A percentile compares a stretch with the other conserved stretches of the same genome.
phyloP scores from a whole-genome alignment of 2,329 filamentous ascomycete genomes.

The Fusarium circinatum region DNA sequence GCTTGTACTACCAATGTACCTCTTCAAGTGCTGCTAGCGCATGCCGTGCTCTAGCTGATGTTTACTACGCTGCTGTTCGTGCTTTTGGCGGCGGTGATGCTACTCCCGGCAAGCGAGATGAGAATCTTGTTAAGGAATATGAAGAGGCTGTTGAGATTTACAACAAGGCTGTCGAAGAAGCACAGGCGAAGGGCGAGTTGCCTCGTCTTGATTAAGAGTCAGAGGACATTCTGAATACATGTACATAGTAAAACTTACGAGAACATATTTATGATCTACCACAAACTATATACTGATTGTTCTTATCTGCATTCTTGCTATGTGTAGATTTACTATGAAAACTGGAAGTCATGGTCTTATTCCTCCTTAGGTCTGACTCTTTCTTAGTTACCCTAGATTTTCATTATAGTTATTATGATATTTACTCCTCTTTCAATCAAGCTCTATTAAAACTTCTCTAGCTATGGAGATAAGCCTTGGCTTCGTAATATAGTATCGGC shows the following conservation, averaged over 20 bases:
- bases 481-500: too few species aligned
- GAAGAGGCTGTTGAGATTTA: slow-evolving; percentile 50
- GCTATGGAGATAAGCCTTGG: too few species aligned
- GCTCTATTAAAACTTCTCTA: too few species aligned
- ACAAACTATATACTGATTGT: too few species aligned
- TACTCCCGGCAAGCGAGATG: slow-evolving; percentile 42
- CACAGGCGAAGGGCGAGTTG: slow-evolving; percentile 48
- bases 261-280: background rate
- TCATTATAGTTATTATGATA: too few species aligned
- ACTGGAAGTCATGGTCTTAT: too few species aligned
- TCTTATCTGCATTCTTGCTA: too few species aligned
- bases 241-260: background rate
- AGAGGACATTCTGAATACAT: accelerated
- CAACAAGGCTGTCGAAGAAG: slow-evolving; percentile 49
- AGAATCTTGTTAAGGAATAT: slow-evolving; percentile 46
- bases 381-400: too few species aligned
- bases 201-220: slow-evolving; percentile 18
- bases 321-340: too few species aligned
- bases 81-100: slow-evolving; percentile 50
- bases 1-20: slow-evolving; percentile 52
- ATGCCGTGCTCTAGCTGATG: slow-evolving; percentile 52
- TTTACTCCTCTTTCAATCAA: too few species aligned
- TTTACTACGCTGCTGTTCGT: slow-evolving; percentile 54
- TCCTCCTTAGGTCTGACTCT: too few species aligned
- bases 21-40: slow-evolving; percentile 24